phyloP scores from a whole-genome alignment of 139 green algal genomes.

The Chlorella sorokiniana region DNA sequence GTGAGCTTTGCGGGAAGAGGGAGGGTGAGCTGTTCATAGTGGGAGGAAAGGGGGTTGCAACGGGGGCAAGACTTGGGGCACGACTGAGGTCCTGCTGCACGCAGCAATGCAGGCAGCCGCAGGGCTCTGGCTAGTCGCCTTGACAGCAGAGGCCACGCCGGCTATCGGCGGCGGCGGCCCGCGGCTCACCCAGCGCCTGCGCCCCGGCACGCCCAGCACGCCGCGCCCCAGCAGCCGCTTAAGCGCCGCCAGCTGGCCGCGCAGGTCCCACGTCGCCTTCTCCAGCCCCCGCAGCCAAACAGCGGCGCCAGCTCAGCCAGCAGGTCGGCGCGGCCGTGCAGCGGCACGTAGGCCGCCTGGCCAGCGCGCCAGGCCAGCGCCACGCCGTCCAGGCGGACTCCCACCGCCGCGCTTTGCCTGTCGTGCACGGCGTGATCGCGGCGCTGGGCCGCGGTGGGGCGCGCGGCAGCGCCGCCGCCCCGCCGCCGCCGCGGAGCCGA shows the following conservation, averaged over 20 bases:
- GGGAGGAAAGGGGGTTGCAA: too few species aligned
- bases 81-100: too few species aligned
- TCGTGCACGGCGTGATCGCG: constrained; percentile 11
- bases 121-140: not conserved
- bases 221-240: constrained; percentile 2
- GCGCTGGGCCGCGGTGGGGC: constrained; percentile 1
- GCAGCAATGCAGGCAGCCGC: not conserved
- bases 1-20: not conserved
- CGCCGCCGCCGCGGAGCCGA: not conserved
- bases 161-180: not conserved
- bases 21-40: not conserved
- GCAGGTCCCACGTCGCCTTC: constrained; percentile 63
- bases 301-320: constrained; percentile 35
- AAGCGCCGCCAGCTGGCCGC: constrained; percentile 59
- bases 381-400: constrained; percentile 48
- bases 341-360: constrained; percentile 50
- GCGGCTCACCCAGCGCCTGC: not conserved
- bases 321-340: constrained; percentile 32
- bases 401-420: constrained; percentile 20
- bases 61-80: too few species aligned
- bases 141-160: not conserved
- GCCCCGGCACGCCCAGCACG: constrained; percentile 5
- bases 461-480: not conserved
- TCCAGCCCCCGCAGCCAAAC: constrained; percentile 31
- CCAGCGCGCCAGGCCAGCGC: constrained; percentile 47